Percentiles rank a stretch among this genome's conserved stretches.
Evolutionary conservation across 2,329 filamentous ascomycete genomes (phyloP).

Genomic region (Pezicula rhizophila): DNA sequence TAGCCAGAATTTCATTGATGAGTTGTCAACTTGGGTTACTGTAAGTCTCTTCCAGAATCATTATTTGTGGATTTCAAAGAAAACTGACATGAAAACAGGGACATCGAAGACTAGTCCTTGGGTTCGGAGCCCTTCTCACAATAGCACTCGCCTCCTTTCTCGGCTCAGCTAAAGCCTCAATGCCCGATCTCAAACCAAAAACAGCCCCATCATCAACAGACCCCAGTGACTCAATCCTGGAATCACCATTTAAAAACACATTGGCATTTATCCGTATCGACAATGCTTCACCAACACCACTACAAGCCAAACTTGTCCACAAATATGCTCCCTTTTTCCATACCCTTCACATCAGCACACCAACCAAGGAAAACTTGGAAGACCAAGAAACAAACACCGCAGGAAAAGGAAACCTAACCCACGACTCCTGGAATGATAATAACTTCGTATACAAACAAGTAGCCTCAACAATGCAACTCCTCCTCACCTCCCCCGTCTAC

Average conservation of each 20-base stretch:
- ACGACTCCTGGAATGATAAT: slow-evolving; percentile 19
- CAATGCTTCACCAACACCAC: slow-evolving; percentile 15
- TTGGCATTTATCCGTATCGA: slow-evolving; percentile 26
- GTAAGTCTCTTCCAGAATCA: neutral
- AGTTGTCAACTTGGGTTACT: too few species aligned
- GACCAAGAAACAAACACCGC: too few species aligned
- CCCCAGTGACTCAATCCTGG: slow-evolving; percentile 5
- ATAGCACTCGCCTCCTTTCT: neutral
- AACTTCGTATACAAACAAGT: slow-evolving; percentile 18
- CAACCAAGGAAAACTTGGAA: neutral
- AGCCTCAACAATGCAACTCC: slow-evolving; percentile 24
- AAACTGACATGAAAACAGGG: too few species aligned
- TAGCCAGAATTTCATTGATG: too few species aligned
- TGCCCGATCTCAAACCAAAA: slow-evolving; percentile 1
- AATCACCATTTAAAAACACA: slow-evolving; percentile 25
- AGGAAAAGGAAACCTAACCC: slow-evolving; percentile 19
- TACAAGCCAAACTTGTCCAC: slow-evolving; percentile 17
- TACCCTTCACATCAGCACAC: slow-evolving; percentile 23
- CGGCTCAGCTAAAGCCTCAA: too few species aligned
- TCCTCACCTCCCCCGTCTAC: slow-evolving; percentile 16
- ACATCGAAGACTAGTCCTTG: too few species aligned
- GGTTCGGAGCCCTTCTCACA: neutral
- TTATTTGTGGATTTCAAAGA: neutral
- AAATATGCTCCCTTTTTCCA: slow-evolving; percentile 28
- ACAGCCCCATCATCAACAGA: neutral